A percentile compares a stretch with the other conserved stretches of the same genome.
Conservation (phyloP, 805 yeast genomes). For the Suhomyces canberraensis region DNA sequence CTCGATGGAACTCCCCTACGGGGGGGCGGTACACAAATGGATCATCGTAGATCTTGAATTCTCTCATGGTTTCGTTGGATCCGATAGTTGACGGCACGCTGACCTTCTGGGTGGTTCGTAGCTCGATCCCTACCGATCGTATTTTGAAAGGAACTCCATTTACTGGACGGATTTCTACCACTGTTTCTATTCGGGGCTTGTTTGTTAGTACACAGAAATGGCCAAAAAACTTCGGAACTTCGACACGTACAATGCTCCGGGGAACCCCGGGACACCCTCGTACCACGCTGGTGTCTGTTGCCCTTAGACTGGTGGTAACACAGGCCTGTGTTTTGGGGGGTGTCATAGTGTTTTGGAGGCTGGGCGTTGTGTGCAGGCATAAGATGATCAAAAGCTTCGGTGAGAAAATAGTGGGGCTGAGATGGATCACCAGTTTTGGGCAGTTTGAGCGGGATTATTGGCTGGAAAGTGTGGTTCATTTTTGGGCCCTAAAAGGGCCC, state of each 20-base stretch:
- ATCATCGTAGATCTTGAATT: slow-evolving; percentile 32
- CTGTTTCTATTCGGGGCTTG: slow-evolving; percentile 57
- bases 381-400: too few species aligned
- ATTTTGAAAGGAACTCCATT: slow-evolving; percentile 46
- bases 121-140: slow-evolving; percentile 45
- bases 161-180: slow-evolving; percentile 50
- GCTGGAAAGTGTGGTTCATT: too few species aligned
- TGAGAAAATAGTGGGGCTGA: too few species aligned
- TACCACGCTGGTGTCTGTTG: slow-evolving; percentile 52
- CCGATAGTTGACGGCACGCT: slow-evolving; percentile 35
- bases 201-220: slow-evolving; percentile 11
- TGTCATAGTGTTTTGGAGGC: slow-evolving; percentile 1
- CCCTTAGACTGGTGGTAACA: slow-evolving; percentile 39
- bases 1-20: slow-evolving; percentile 35
- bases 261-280: slow-evolving; percentile 71
- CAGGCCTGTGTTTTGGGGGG: slow-evolving; percentile 17
- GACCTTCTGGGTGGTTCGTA: slow-evolving; percentile 51
- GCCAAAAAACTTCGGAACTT: not conserved
- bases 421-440: too few species aligned
- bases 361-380: not conserved
- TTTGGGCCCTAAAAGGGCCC: too few species aligned
- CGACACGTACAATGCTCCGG: slow-evolving; percentile 39
- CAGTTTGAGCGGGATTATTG: too few species aligned
- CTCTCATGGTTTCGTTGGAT: slow-evolving; percentile 31
- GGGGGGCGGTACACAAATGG: slow-evolving; percentile 37